Evolutionary conservation across 768 basidiomycete genomes (phyloP).

Genomic region (Pholiota conissans): DNA sequence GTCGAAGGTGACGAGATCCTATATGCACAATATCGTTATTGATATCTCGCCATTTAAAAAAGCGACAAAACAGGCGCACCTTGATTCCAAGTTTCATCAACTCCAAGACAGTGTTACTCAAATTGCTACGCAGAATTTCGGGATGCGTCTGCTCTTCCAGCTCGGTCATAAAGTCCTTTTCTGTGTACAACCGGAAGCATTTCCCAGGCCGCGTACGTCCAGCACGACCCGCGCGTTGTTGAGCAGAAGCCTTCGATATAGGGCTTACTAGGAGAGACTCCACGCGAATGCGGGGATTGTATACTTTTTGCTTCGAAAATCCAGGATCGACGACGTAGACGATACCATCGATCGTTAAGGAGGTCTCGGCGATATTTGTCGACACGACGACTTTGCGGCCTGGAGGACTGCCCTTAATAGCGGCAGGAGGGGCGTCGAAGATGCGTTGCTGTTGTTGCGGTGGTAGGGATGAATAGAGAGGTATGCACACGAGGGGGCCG

Average conservation of each 20-base stretch:
- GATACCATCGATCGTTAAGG: conserved; percentile 96
- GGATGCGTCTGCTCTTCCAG: conserved; percentile 97
- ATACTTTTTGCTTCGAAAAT: conserved; percentile 97
- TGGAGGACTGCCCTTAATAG: conserved; percentile 64
- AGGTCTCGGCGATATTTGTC: conserved; percentile 98
- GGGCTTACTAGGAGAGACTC: conserved; percentile 92
- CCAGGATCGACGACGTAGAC: conserved; percentile 99
- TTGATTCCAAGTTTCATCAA: conserved; percentile 93
- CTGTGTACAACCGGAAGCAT: conserved; percentile 95
- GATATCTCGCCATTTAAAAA: too few species aligned
- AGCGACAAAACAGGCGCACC: conserved; percentile 33
- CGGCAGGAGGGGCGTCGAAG: conserved; percentile 82
- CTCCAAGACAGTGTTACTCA: conserved; percentile 92
- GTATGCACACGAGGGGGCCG: conserved; percentile 88
- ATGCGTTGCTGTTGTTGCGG: conserved; percentile 95
- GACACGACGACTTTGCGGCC: conserved; percentile 94
- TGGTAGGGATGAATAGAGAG: conserved; percentile 93
- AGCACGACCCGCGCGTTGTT: conserved; percentile 95
- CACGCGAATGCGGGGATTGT: conserved; percentile 96
- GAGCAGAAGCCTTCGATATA: conserved; percentile 95
- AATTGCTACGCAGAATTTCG: conserved; percentile 90
- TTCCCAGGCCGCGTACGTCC: conserved; percentile 96
- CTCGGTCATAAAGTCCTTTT: conserved; percentile 95
- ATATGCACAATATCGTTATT: not conserved
- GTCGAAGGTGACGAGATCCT: conserved; percentile 87